Base-by-base conservation (phyloP, 2,329 filamentous ascomycete genomes). In the Monilinia vaccinii-corymbosi region DNA sequence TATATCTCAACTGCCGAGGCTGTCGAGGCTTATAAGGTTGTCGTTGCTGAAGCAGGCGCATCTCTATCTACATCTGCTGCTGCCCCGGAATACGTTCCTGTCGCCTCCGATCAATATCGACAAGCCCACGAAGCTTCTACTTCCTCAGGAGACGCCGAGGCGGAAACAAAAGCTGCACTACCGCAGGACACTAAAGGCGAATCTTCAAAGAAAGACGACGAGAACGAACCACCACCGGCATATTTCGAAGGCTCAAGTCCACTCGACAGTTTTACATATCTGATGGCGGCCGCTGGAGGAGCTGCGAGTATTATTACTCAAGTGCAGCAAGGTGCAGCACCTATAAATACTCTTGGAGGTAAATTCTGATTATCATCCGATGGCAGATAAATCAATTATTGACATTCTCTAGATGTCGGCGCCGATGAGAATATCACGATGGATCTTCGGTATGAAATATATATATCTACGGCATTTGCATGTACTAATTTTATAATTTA, bases 241-340 rank as follows among this genome's bases (percentile, higher is more conserved):
- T 99, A 99, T 75, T 91, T 89, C 67, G 93, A 97, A 83, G 92
- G 93, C 70, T 88, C 86, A 63, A 97, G 91, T 78, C 94, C 94
- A 64, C 85, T 99, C 73, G 83, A 88, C 63, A 90, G 91, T 61
- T 99, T 99, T 72, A 87, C 88, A 69, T 99, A 95, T 83, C 84
- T 96, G 74, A 99, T 99, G 94, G 92, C 94, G 77, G 89, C 91
- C 74, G 92, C 93, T 77, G 93, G 93, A 81, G 93, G 92, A 78
- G 89, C 92, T 69, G 88, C 92, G 79, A 97, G 94, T 83, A 96
- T 99, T 73, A 96, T 99, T 78, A 99, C 94, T 76, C 94, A 99
- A 79, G 94, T 99, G 69, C 92, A 96, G 73, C 94, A 99, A 76
- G 88, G 88, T 66, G 81, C 82, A 25, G 89, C 91, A 69, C 89